A percentile compares a stretch with the other conserved stretches of the same genome.
Evolutionary conservation across 2,329 filamentous ascomycete species (phyloP).

Genomic region (Teratosphaeria zuluensis): DNA sequence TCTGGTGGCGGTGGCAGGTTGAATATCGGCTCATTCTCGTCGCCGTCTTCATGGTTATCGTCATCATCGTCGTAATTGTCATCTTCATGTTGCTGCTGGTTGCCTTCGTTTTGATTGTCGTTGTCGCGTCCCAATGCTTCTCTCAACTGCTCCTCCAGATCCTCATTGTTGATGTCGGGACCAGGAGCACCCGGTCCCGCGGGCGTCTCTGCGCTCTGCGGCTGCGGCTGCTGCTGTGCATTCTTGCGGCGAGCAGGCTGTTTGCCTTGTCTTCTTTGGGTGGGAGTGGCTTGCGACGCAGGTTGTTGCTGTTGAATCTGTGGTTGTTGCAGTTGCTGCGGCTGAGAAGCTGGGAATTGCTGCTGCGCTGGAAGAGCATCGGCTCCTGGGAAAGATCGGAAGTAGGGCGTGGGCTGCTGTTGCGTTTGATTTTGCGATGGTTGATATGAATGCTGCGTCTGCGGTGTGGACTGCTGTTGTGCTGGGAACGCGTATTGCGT

Average conservation of each 20-base stretch:
- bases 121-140: conserved; percentile 14
- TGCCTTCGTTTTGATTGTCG: conserved; percentile 1
- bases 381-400: not conserved
- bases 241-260: not conserved
- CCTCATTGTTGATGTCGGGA: conserved; percentile 13
- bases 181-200: conserved; percentile 19
- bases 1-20: conserved; percentile 24
- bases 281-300: conserved; percentile 1
- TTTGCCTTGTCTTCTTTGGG: conserved; percentile 1
- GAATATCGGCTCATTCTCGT: conserved; percentile 19
- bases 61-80: conserved; percentile 18
- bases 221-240: conserved; percentile 3
- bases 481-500: not conserved
- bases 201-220: not conserved
- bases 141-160: conserved; percentile 18
- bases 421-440: not conserved
- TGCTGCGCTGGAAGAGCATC: not conserved
- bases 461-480: not conserved
- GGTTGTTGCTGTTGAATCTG: conserved; percentile 7
- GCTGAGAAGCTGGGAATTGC: not conserved
- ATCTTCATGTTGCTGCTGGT: conserved; percentile 8
- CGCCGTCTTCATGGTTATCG: conserved; percentile 4
- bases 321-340: conserved; percentile 5
- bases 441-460: conserved; percentile 1
- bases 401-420: conserved; percentile 1